These are phyloP conservation scores for Emmonsiellopsis sp. DNA, from an alignment of 2,329 filamentous ascomycete species.

Conservation along the genomic window DNA sequence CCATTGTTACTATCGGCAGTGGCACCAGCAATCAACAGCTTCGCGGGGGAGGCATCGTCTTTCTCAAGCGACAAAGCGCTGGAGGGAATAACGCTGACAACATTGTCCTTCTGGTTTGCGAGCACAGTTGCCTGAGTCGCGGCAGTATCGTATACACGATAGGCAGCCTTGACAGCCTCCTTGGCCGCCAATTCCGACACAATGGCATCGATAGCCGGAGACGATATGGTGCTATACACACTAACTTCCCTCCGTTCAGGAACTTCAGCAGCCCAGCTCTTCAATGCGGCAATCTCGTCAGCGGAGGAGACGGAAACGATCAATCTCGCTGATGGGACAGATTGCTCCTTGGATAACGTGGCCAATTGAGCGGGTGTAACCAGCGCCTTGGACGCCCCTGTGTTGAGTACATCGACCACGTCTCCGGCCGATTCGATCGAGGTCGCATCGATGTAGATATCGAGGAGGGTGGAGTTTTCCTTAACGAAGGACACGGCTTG, in stretches of 20 bases:
- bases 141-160: constrained; percentile 23
- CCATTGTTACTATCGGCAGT: constrained; percentile 74
- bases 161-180: constrained; percentile 28
- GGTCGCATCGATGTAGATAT: constrained; percentile 69
- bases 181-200: constrained; percentile 27
- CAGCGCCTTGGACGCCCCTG: constrained; percentile 76
- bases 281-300: constrained; percentile 28
- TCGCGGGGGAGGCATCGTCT: constrained; percentile 53
- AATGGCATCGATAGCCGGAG: constrained; percentile 20
- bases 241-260: constrained; percentile 23
- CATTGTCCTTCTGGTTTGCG: constrained; percentile 38
- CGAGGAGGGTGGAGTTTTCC: constrained; percentile 45
- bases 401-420: constrained; percentile 70
- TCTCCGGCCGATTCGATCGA: constrained; percentile 59
- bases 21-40: constrained; percentile 64
- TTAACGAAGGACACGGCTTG: constrained; percentile 44
- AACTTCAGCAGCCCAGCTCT: constrained; percentile 29
- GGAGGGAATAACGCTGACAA: constrained; percentile 67
- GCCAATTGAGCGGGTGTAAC: constrained; percentile 61
- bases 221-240: constrained; percentile 16
- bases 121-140: constrained; percentile 40
- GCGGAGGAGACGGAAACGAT: constrained; percentile 42
- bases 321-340: constrained; percentile 46
- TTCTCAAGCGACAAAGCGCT: constrained; percentile 58
- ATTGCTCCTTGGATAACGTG: constrained; percentile 41